Conservation (phyloP, 257 asterid species). For the Striga asiatica region DNA sequence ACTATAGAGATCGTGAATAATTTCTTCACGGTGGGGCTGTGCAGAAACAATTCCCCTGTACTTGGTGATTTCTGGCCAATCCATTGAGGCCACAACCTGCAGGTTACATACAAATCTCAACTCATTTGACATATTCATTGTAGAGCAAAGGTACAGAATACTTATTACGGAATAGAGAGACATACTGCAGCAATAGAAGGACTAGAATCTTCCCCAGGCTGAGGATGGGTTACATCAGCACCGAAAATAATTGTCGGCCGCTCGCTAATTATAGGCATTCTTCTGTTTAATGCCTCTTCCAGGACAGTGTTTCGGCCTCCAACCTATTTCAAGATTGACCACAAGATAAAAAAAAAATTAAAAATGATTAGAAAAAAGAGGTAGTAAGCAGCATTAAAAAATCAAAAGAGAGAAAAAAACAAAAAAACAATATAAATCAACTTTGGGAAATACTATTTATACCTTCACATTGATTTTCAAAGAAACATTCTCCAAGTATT, state of each 20-base stretch:
- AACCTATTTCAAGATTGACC: constrained; percentile 29
- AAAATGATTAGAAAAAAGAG: background rate
- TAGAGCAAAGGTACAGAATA: background rate
- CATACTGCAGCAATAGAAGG: constrained; percentile 89
- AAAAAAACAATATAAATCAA: no score
- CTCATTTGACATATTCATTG: background rate
- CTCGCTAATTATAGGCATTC: constrained; percentile 33
- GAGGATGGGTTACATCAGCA: constrained; percentile 93
- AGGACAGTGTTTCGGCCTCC: constrained; percentile 65
- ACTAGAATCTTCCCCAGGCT: constrained; percentile 70
- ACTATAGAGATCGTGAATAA: constrained; percentile 50
- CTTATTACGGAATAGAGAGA: background rate
- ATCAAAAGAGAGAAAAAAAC: no score
- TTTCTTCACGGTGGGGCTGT: constrained; percentile 56
- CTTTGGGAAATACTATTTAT: background rate
- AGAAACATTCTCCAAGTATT: constrained; percentile 63
- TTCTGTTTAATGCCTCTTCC: constrained; percentile 24
- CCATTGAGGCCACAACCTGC: constrained; percentile 93
- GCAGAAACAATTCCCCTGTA: constrained; percentile 74
- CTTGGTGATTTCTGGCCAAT: constrained; percentile 78
- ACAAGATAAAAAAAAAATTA: background rate
- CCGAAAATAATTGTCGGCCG: constrained; percentile 67
- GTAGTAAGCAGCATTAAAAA: no score
- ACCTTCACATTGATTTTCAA: constrained; percentile 75
- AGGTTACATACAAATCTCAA: background rate